Base-by-base conservation (phyloP, 2,329 filamentous ascomycete species). In the Aaosphaeria pasadenensis region DNA sequence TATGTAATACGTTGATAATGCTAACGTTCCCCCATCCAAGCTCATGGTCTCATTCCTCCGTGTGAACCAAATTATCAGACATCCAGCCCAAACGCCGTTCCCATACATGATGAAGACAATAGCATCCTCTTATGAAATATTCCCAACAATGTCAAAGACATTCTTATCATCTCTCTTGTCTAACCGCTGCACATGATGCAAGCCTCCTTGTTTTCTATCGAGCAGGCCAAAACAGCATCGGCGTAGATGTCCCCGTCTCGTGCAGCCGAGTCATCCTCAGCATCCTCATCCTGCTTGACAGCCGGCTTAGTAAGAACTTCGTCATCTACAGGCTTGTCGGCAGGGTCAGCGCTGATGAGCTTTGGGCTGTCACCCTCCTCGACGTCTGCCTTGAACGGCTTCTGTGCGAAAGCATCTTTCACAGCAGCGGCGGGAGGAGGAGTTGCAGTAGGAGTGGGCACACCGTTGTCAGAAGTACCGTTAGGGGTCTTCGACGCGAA, bases 171-270 rank as follows among this genome's bases (percentile, higher is more conserved):
- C 17, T 2, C 17, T 24, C 17, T 24, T 17, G 9, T 49, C 72
- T 82, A 97, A 77, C 91, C 92, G 74, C 89, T 95, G 85, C 94
- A 99, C 94, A 99, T 97, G 56, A 96, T 71, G 71, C 94, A 99
- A 42, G 87, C 81, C 71, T 99, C 94, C 60, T 87, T 90, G 78
- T 97, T 96, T 69, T 97, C 91, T 71, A 99, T 97, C 75, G 91
- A 96, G 79, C 94, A 99, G 62, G 86, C 84, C 69, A 99, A 77
- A 11, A 89, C 91, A 49, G 91, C 89, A 60, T 97, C 89, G 0
- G 92, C 92, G 73, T 96, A 99, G 60, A 99, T 99, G 69, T 99
- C 92, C 44, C 83, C 84, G 71, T 96, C 91, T 7, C 88, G 83
- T 57, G 87, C 85, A 55, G 86, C 82, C 63, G 81, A 90, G 54